A percentile compares a stretch with the other conserved stretches of the same genome.
These are phyloP conservation scores for Albizia julibrissin DNA, from an alignment of 306 rosid genomes.

Conservation along the genomic window DNA sequence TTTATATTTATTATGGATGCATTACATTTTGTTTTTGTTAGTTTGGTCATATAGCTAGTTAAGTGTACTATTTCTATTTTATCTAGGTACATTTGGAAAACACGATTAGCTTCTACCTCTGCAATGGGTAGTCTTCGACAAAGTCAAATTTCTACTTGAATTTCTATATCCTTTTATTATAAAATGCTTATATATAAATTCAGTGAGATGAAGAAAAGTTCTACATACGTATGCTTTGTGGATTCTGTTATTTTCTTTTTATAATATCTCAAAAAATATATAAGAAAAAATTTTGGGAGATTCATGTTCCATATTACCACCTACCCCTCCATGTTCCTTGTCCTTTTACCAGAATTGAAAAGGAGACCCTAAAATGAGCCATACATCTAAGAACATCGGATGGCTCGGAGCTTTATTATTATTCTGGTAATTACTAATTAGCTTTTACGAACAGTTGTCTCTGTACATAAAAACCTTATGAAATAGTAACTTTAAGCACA, in stretches of 20 bases:
- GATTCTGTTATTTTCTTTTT: too few relatives aligned
- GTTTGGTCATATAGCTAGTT: neutral
- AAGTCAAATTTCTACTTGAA: neutral
- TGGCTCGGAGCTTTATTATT: neutral
- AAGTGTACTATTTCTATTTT: neutral
- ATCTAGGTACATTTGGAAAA: neutral
- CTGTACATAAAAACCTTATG: neutral
- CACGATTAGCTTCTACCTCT: neutral
- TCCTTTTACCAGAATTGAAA: neutral
- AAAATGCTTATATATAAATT: neutral
- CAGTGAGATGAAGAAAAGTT: neutral
- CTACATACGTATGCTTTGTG: neutral
- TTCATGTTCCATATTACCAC: neutral
- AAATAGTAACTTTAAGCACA: too few relatives aligned
- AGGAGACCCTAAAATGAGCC: neutral
- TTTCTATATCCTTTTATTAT: neutral
- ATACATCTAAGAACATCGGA: neutral
- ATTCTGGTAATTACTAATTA: neutral
- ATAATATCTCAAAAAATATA: too few relatives aligned
- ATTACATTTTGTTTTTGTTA: neutral
- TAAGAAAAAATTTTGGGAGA: neutral
- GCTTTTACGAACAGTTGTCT: neutral
- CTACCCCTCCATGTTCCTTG: neutral
- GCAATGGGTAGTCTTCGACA: neutral
- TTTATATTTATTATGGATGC: slow-evolving; percentile 29